Base-by-base conservation (phyloP, 2,329 filamentous ascomycete genomes). In the Penicillium sp. region DNA sequence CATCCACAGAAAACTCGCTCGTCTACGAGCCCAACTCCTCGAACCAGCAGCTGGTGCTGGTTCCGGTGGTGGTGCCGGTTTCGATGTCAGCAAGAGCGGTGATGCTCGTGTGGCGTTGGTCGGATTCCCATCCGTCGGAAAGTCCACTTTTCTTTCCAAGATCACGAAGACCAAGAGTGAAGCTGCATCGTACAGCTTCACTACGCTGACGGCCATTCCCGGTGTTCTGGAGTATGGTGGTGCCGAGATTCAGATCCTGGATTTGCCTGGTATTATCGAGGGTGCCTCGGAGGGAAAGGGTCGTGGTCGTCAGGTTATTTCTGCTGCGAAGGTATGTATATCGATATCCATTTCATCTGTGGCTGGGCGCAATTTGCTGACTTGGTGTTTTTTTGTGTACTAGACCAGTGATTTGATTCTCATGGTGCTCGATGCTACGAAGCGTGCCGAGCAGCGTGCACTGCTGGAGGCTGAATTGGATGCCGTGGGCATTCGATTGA, bases 151-250 rank as follows among this genome's bases (percentile, higher is more conserved):
- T 75, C 78, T 99, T n/a, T 97, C 93, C 52, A 97, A 98, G 75
- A 96, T 99, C 76, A 99, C 95, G 53, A 98, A 97, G 81, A 99
- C 96, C 42, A 93, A 92, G 73, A 97, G 93, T 54, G 94, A 97
- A 76, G 93, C 97, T 30, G 95, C 95, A 0, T 91, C 95, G 0
- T 99, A 99, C 75, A 89, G 94, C 59, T 99, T 99, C 86, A 99
- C 95, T 11, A 99, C 95, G 1, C 83, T 99, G 48, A 99, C 95
- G 10, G 96, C 95, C 38, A 99, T 99, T 68, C 95, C 95, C 1
- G 95, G 95, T 69, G 96, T 99, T 42, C 85, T 99, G 57, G 94
- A 97, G 81, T 99, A 99, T 79, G 95, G 93, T 13, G 96, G 95
- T 56, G 95, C 95, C 0, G 96, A 99, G 79, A 98, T 99, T 67